Evolutionary conservation across 495 filamentous ascomycete genomes (phyloP).

Genomic region (Neurospora terricola): DNA sequence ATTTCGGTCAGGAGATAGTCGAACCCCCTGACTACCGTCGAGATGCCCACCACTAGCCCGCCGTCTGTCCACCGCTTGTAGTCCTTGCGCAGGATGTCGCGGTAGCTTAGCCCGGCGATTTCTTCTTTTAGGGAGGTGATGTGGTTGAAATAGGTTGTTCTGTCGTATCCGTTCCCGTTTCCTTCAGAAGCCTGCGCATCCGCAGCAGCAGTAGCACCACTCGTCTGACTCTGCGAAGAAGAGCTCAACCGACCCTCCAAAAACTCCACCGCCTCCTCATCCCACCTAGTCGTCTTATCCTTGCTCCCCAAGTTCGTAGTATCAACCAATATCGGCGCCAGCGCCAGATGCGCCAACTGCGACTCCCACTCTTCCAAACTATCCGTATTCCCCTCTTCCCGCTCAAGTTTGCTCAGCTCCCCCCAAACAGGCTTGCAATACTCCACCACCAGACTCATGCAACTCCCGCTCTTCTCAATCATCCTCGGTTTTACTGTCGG

Average conservation of each 20-base stretch:
- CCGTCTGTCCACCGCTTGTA: constrained; percentile 81
- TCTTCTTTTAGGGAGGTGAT: constrained; percentile 62
- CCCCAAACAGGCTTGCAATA: constrained; percentile 53
- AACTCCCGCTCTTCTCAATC: constrained; percentile 66
- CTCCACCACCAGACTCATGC: constrained; percentile 64
- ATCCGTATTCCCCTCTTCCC: neutral
- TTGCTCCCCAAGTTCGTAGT: constrained; percentile 61
- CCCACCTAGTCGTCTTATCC: constrained; percentile 64
- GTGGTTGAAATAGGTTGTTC: constrained; percentile 49
- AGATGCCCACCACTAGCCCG: constrained; percentile 57
- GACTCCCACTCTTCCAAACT: constrained; percentile 11
- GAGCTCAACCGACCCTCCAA: constrained; percentile 38
- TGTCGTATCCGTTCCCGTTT: too few relatives aligned
- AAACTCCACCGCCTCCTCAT: constrained; percentile 54
- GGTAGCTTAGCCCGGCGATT: constrained; percentile 52
- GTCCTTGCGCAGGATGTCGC: constrained; percentile 77
- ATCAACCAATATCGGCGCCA: constrained; percentile 78
- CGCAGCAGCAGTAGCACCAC: neutral
- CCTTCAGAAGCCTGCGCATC: too few relatives aligned
- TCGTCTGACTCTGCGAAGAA: neutral
- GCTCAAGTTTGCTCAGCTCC: constrained; percentile 3
- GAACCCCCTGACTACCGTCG: constrained; percentile 59
- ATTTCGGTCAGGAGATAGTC: constrained; percentile 52
- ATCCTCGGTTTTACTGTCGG: constrained; percentile 43
- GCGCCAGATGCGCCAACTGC: constrained; percentile 62